phyloP scores from a whole-genome alignment of 306 rosid genomes.

The Trifolium dubium region DNA sequence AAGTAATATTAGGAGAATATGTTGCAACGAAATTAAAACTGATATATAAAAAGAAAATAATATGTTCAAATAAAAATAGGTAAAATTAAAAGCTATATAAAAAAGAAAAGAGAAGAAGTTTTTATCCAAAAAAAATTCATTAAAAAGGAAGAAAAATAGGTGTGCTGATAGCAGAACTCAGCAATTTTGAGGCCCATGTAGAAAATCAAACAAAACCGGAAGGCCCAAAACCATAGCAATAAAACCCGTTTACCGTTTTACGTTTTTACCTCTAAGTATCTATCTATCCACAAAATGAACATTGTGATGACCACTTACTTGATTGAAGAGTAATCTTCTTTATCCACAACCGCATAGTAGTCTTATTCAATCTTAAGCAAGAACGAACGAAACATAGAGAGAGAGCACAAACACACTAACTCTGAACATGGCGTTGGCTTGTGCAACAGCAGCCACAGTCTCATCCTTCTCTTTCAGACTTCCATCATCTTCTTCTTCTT shows the following conservation, averaged over 20 bases:
- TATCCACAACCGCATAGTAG: not conserved
- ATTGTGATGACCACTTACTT: not conserved
- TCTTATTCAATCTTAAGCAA: not conserved
- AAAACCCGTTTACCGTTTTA: not conserved
- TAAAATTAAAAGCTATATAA: no score
- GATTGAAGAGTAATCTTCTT: not conserved
- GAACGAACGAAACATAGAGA: not conserved
- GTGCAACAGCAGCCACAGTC: constrained; percentile 47
- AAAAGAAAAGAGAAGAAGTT: no score
- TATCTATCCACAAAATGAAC: not conserved
- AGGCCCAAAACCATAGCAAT: not conserved
- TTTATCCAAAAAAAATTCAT: no score
- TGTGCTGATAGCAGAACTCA: no score
- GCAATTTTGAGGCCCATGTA: not conserved
- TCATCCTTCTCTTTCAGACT: constrained; percentile 53
- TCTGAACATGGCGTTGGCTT: constrained; percentile 68
- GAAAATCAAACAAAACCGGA: not conserved
- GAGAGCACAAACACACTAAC: not conserved
- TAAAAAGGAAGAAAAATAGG: no score
- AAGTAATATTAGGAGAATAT: no score
- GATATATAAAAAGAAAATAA: no score
- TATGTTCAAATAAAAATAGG: no score
- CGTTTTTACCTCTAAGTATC: no score
- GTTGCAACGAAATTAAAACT: no score
- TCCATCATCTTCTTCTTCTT: not conserved